These are phyloP conservation scores for Botrytis fragariae DNA, from an alignment of 2,329 filamentous ascomycete species.

Conservation along the genomic window DNA sequence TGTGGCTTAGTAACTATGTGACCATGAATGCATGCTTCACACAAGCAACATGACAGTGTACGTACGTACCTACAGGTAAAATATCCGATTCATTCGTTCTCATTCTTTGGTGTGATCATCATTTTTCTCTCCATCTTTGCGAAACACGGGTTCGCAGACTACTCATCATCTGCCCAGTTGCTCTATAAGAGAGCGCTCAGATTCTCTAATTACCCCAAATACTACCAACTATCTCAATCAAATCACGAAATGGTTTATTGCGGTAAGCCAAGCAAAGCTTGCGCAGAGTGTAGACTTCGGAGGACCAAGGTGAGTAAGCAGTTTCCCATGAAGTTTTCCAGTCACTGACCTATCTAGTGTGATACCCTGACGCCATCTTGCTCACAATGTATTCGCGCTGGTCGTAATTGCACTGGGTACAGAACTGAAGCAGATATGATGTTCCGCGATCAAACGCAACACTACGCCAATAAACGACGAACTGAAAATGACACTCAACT, in stretches of 20 bases:
- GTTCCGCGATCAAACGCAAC: slow-evolving; percentile 53
- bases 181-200: not conserved
- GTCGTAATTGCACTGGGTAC: slow-evolving; percentile 53
- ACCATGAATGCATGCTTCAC: not conserved
- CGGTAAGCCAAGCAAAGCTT: slow-evolving; percentile 43
- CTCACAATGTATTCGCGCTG: slow-evolving; percentile 54
- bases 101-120: not conserved
- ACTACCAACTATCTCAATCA: not conserved
- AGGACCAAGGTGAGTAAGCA: slow-evolving; percentile 40
- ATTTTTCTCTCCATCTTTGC: not conserved
- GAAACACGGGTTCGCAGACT: not conserved
- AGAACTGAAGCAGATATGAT: slow-evolving; percentile 55
- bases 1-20: not conserved
- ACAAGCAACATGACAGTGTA: not conserved
- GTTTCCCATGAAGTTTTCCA: too few relatives aligned
- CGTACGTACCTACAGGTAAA: not conserved
- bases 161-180: not conserved
- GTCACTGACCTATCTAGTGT: slow-evolving; percentile 44
- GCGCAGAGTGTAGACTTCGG: slow-evolving; percentile 43
- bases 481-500: slow-evolving; percentile 11
- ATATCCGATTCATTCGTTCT: not conserved
- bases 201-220: not conserved
- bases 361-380: slow-evolving; percentile 52
- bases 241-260: slow-evolving; percentile 31
- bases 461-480: slow-evolving; percentile 23